Conservation (phyloP, 768 basidiomycete species). For the Lentinus tigrinus region DNA sequence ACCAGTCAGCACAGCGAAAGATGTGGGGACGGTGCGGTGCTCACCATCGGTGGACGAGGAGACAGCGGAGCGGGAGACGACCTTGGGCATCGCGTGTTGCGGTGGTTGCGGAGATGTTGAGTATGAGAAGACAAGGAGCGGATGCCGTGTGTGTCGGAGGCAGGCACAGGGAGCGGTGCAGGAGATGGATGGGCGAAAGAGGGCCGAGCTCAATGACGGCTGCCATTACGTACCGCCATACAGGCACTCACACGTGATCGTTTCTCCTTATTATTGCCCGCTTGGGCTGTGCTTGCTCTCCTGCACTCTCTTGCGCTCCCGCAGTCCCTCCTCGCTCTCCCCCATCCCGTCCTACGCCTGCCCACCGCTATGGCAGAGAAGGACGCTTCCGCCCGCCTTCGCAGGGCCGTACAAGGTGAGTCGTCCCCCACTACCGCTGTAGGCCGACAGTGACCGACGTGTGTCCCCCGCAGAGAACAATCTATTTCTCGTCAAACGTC, state of each 20-base stretch:
- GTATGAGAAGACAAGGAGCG: not conserved
- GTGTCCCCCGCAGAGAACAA: slow-evolving; percentile 72
- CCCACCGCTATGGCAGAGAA: slow-evolving; percentile 71
- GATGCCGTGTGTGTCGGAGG: not conserved
- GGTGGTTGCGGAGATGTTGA: not conserved
- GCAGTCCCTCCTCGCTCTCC: slow-evolving; percentile 16
- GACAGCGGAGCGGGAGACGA: slow-evolving; percentile 84
- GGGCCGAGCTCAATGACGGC: not conserved
- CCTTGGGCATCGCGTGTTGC: slow-evolving; percentile 74
- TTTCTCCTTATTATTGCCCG: slow-evolving; percentile 26
- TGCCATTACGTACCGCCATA: slow-evolving; percentile 18
- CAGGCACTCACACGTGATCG: slow-evolving; percentile 17
- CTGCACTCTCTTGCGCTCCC: slow-evolving; percentile 17
- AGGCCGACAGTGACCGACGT: not conserved
- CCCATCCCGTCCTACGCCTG: slow-evolving; percentile 23
- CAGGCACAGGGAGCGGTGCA: slow-evolving; percentile 4
- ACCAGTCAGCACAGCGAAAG: slow-evolving; percentile 1
- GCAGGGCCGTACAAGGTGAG: slow-evolving; percentile 78
- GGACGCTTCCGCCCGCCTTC: slow-evolving; percentile 70
- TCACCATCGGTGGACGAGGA: slow-evolving; percentile 86
- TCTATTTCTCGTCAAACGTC: slow-evolving; percentile 86
- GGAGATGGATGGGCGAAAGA: not conserved
- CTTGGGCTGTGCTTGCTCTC: slow-evolving; percentile 23
- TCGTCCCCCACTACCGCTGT: not conserved
- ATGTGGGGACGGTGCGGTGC: slow-evolving; percentile 21